These are phyloP conservation scores for Arctium minus DNA, from an alignment of 129 eudicot species.

Conservation along the genomic window DNA sequence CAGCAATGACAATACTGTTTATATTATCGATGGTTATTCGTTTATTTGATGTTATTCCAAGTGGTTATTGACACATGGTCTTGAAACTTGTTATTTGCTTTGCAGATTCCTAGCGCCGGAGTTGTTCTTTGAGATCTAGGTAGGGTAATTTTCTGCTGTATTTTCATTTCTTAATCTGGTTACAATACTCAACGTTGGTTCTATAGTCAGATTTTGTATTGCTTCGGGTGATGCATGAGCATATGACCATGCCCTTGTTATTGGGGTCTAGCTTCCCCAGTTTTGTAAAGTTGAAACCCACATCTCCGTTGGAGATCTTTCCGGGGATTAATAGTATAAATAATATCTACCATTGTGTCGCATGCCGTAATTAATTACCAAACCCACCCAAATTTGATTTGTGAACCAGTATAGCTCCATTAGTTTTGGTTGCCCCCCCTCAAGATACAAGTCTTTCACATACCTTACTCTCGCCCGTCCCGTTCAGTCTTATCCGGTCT, in stretches of 20 bases:
- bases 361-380: background rate
- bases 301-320: too few species aligned
- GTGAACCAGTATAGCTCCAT: background rate
- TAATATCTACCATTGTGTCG: background rate
- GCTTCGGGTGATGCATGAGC: background rate
- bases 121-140: background rate
- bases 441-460: background rate
- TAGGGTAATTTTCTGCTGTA: background rate
- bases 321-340: too few species aligned
- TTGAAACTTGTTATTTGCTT: constrained; percentile 1
- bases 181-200: background rate
- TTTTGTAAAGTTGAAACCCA: background rate
- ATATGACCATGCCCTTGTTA: too few species aligned
- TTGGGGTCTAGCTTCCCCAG: background rate
- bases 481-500: too few species aligned
- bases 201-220: background rate
- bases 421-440: background rate
- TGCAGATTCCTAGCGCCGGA: constrained; percentile 29
- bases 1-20: background rate
- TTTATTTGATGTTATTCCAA: background rate
- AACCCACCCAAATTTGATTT: background rate
- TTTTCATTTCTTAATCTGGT: background rate
- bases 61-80: background rate
- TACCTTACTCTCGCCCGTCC: too few species aligned
- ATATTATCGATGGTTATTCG: background rate